Evolutionary conservation across 2,329 filamentous ascomycete species (phyloP), one percentile per base, ranked within the genome.

Genomic region (Elsinoe perseae): DNA sequence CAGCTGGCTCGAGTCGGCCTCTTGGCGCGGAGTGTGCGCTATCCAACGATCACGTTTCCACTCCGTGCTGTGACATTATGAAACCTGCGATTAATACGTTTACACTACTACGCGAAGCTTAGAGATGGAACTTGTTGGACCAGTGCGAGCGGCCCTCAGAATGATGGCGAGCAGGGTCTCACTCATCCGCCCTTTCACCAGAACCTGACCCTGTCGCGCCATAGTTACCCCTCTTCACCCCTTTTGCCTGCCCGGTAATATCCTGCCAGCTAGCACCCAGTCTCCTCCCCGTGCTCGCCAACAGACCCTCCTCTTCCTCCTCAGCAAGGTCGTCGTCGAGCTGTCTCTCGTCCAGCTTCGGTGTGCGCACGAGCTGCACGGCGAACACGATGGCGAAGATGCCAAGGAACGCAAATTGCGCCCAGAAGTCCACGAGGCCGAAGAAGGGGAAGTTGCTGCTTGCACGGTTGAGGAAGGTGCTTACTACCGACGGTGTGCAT

Each of bases 361-460:
- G 91, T 1, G 89, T 84, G 40, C 86, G 83, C 77, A 97, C 85
- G 0, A 96, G 73, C 2, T 87, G 83, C 0, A 87, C 86, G 20
- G 89, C 58, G 63, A 95, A 87, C 10, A 95, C 84, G 56, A 95
- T 73, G 8, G 95, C 70, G 70, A 95, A 96, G 18, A 96, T 71
- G 21, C 67, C 78, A 42, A 98, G 73, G 73, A 98, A 97, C 10
- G 80, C 87, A 67, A 96, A 97, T 66, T 98, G 93, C 0, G 90
- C 88, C 90, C 91, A 98, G 71, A 97, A 98, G 63, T 89, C 81
- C n/a, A 97, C 75, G 9, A 86, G 83, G 9, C 93, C 93, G 66
- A 98, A 95, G 68, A 96, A 89, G 4, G 93, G 91, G 79, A 93
- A 98, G 68, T 95, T 95, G 66, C 95, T 81, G 20, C 88, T 91